phyloP scores from a whole-genome alignment of 108 stramenopile genomes.

The Ochromonas danica region DNA sequence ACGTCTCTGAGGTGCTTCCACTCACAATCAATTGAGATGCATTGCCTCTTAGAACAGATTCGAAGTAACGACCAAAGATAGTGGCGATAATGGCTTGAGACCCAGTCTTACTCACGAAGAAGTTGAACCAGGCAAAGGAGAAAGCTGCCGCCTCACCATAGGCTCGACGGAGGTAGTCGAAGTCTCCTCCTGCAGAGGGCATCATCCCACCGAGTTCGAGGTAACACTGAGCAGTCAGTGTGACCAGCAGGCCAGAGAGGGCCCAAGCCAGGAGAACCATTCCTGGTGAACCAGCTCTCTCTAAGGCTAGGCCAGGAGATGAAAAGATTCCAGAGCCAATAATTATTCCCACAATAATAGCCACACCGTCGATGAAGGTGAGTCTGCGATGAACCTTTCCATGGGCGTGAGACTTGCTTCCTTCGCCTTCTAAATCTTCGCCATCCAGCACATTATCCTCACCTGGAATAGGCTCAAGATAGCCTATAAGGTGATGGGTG shows the following conservation, averaged over 20 bases:
- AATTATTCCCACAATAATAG: conserved; percentile 18
- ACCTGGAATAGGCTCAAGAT: too few relatives aligned
- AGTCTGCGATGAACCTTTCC: too few relatives aligned
- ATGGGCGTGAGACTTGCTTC: too few relatives aligned
- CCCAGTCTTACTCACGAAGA: conserved; percentile 25
- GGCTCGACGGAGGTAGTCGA: conserved; percentile 20
- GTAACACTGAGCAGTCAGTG: conserved; percentile 7
- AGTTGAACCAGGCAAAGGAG: conserved; percentile 31
- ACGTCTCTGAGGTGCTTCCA: conserved; percentile 12
- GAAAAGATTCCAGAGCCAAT: conserved; percentile 38
- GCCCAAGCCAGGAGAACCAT: conserved; percentile 8
- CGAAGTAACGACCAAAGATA: conserved; percentile 34
- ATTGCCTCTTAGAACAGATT: background rate
- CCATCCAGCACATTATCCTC: too few relatives aligned
- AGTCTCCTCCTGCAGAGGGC: conserved; percentile 35
- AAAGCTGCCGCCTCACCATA: conserved; percentile 25
- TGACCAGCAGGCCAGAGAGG: conserved; percentile 6
- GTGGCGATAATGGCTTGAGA: conserved; percentile 36
- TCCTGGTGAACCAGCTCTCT: conserved; percentile 23
- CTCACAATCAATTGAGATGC: background rate
- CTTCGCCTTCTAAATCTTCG: too few relatives aligned
- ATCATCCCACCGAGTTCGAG: conserved; percentile 25
- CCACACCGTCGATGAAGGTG: conserved; percentile 15
- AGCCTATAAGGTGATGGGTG: too few relatives aligned
- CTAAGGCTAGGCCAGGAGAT: conserved; percentile 12